Evolutionary conservation across 2,329 filamentous ascomycete genomes (phyloP), one percentile per base, ranked within the genome.

Genomic region (Botrytis hyacinthi): DNA sequence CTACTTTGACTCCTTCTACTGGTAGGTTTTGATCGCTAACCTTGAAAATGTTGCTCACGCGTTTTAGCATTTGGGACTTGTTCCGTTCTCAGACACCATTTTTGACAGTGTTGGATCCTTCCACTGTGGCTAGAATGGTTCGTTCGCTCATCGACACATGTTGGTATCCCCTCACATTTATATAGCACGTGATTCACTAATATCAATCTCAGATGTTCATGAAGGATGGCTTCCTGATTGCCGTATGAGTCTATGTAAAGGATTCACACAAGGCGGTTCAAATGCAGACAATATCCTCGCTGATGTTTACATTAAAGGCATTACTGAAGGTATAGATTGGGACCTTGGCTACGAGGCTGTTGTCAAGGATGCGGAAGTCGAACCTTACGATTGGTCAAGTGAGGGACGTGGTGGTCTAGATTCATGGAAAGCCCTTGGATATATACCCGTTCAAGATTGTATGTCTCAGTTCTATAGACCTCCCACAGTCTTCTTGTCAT

Each of bases 1-100:
- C 1, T 93, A 93, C 78, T 93, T 91, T 78, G 91, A 93, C 80
- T 92, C 90, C 1, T 93, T 91, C 78, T 94, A 94, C 80, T 80
- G 79, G 77, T 77, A 69, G 60, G 75, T 20, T 18, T 26, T n/a
- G n/a, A 66, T 37, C 20, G 20, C 4, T 18, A 18, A n/a, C 26
- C 9, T 57, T 29, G 40, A 40, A 26, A 18, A 22, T 10, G 32
- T 22, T 48, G 60, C 42, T 37, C 18, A 59, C 29, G 16, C 20
- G 1, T 37, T 46, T 22, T 18, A 37, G 90, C 76, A 89, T 93
- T 14, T 93, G 91, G 91, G 91, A 93, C 77, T 87, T 87, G 0
- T 93, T 92, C 76, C 85, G 91, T 35, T 90, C 88, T 44, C 90
- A 92, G 75, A 87, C 93, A 57, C 90, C 91, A 0, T 87, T 94